Evolutionary conservation across 2,329 filamentous ascomycete genomes (phyloP).

Genomic region (Alternaria gaisen): DNA sequence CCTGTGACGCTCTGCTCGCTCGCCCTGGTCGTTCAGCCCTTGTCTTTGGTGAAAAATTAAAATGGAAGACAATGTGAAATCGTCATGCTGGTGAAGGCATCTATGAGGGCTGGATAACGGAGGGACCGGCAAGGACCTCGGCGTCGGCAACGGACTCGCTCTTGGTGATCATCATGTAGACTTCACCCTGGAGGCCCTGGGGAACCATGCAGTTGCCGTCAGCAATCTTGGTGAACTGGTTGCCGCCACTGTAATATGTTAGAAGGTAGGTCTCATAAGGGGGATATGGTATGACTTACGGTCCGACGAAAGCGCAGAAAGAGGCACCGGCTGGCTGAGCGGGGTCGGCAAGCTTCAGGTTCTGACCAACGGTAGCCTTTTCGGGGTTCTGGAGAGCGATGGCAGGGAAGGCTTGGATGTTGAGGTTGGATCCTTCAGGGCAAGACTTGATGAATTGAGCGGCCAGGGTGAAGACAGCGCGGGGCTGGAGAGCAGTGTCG

Average conservation of each 20-base stretch:
- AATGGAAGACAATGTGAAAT: slow-evolving; percentile 16
- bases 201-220: slow-evolving; percentile 68
- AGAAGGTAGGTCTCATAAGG: slow-evolving; percentile 18
- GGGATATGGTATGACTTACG: slow-evolving; percentile 52
- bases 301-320: slow-evolving; percentile 74
- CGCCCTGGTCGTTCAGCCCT: slow-evolving; percentile 4
- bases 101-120: slow-evolving; percentile 52
- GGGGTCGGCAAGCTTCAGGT: slow-evolving; percentile 50
- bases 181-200: slow-evolving; percentile 68
- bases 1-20: slow-evolving; percentile 14
- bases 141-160: slow-evolving; percentile 44
- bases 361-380: slow-evolving; percentile 51
- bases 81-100: slow-evolving; percentile 13
- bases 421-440: slow-evolving; percentile 69
- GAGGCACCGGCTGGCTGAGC: slow-evolving; percentile 56
- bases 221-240: slow-evolving; percentile 65
- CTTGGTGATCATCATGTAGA: slow-evolving; percentile 73
- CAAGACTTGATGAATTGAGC: slow-evolving; percentile 76
- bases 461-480: slow-evolving; percentile 76
- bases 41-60: slow-evolving; percentile 11
- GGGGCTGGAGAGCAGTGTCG: slow-evolving; percentile 73
- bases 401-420: slow-evolving; percentile 69
- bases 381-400: slow-evolving; percentile 63
- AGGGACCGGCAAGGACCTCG: slow-evolving; percentile 68
- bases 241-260: slow-evolving; percentile 43